Conservation (phyloP, 106 monocot species). For the Allium fistulosum region DNA sequence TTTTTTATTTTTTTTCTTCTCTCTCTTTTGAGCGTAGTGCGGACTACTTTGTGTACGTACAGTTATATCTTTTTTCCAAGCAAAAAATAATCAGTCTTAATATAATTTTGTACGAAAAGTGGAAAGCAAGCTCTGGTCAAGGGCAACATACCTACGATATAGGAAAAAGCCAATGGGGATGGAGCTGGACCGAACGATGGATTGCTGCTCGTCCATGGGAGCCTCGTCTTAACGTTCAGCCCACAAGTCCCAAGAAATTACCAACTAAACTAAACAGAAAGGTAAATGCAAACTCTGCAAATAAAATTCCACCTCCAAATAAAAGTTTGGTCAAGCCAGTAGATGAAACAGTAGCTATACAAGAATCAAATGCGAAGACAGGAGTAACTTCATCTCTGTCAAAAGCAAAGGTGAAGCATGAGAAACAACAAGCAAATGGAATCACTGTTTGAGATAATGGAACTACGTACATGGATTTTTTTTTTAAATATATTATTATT, state of each 20-base stretch:
- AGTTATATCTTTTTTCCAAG: too few species aligned
- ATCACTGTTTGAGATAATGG: background rate
- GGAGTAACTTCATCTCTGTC: background rate
- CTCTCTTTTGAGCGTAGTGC: too few species aligned
- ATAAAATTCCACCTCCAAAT: slow-evolving; percentile 3
- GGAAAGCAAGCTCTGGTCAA: slow-evolving; percentile 61
- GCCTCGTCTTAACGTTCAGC: slow-evolving; percentile 15
- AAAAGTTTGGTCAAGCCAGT: slow-evolving; percentile 19
- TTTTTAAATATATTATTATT: too few species aligned
- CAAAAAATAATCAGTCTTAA: too few species aligned
- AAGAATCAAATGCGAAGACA: slow-evolving; percentile 21
- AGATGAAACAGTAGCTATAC: slow-evolving; percentile 13
- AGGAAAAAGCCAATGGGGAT: slow-evolving; percentile 66
- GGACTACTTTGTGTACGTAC: too few species aligned
- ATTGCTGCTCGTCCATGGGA: slow-evolving; percentile 91
- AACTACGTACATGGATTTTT: too few species aligned
- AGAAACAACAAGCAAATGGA: slow-evolving; percentile 9
- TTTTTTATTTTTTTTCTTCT: too few species aligned
- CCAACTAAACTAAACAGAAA: slow-evolving; percentile 18
- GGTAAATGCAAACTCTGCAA: slow-evolving; percentile 6
- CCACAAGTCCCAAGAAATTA: slow-evolving; percentile 22
- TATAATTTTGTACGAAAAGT: slow-evolving; percentile 17
- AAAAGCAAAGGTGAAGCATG: slow-evolving; percentile 19
- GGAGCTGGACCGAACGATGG: slow-evolving; percentile 92
- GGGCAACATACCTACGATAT: slow-evolving; percentile 50